These are phyloP conservation scores for Linum tenue DNA, from an alignment of 345 rosid species.

Conservation along the genomic window DNA sequence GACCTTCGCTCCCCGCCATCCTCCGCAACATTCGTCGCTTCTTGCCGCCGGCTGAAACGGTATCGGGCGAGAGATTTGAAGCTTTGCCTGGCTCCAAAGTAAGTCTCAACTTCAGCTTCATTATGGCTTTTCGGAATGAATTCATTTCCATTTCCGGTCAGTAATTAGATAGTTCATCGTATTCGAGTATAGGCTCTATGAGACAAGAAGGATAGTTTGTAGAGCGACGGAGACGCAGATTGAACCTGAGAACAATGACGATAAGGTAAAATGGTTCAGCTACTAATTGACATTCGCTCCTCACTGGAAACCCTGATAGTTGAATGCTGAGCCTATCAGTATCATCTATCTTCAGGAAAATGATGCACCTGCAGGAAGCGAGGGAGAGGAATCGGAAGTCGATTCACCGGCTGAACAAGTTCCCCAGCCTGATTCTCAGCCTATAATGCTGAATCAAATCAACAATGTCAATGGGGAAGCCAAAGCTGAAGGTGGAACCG, in stretches of 20 bases:
- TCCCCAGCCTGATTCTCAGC: slow-evolving; percentile 34
- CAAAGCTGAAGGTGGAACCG: slow-evolving; percentile 32
- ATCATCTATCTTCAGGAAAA: slow-evolving; percentile 28
- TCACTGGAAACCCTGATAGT: background rate
- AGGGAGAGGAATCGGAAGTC: slow-evolving; percentile 30
- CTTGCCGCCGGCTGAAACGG: slow-evolving; percentile 13
- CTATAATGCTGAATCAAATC: slow-evolving; percentile 30
- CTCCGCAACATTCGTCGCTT: slow-evolving; percentile 31
- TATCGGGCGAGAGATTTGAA: slow-evolving; percentile 19
- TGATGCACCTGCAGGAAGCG: slow-evolving; percentile 26
- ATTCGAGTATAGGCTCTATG: slow-evolving; percentile 24
- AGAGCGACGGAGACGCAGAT: slow-evolving; percentile 55
- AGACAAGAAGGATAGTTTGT: slow-evolving; percentile 41
- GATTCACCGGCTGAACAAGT: slow-evolving; percentile 28
- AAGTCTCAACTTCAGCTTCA: background rate
- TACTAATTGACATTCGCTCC: background rate
- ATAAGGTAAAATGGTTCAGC: slow-evolving; percentile 36
- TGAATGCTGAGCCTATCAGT: slow-evolving; percentile 1
- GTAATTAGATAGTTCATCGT: slow-evolving; percentile 10
- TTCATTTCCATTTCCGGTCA: background rate
- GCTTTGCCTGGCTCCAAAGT: slow-evolving; percentile 36
- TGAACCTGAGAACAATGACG: slow-evolving; percentile 67
- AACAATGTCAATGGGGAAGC: slow-evolving; percentile 25
- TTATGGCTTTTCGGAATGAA: background rate
- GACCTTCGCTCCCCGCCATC: slow-evolving; percentile 44